phyloP scores from a whole-genome alignment of 331 rosid species.

The Spiraea crenata region DNA sequence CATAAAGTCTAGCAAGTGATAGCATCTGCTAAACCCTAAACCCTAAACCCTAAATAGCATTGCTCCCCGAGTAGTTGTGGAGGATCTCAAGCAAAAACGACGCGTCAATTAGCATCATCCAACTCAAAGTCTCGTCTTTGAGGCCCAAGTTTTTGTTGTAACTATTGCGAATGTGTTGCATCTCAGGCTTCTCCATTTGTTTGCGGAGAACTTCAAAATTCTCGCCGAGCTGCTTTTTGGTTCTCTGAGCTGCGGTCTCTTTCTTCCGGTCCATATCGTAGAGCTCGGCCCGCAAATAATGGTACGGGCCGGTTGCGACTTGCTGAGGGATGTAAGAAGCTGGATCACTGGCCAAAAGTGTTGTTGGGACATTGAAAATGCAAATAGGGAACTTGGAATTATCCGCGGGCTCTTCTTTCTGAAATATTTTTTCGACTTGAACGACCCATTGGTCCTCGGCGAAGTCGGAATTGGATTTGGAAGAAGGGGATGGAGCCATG shows the following conservation, averaged over 20 bases:
- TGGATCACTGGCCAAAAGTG: slow-evolving; percentile 66
- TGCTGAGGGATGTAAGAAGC: slow-evolving; percentile 66
- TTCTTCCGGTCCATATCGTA: slow-evolving; percentile 74
- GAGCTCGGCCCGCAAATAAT: slow-evolving; percentile 65
- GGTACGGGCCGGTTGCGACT: slow-evolving; percentile 78
- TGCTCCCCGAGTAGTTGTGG: slow-evolving; percentile 47
- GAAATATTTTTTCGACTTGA: slow-evolving; percentile 54
- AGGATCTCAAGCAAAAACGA: slow-evolving; percentile 68
- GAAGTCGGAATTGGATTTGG: slow-evolving; percentile 30
- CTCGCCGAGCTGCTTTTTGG: slow-evolving; percentile 37
- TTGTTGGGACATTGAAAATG: slow-evolving; percentile 66
- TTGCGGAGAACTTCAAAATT: slow-evolving; percentile 45
- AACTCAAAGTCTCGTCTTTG: slow-evolving; percentile 57
- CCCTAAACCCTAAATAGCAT: too few species aligned
- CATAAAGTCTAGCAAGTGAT: slow-evolving; percentile 66
- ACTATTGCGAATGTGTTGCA: slow-evolving; percentile 38
- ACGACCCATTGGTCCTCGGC: slow-evolving; percentile 66
- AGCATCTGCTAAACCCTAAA: slow-evolving; percentile 46
- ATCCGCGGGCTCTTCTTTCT: slow-evolving; percentile 48
- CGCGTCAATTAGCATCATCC: slow-evolving; percentile 76
- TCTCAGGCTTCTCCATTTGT: slow-evolving; percentile 45
- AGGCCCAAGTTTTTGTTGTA: slow-evolving; percentile 70
- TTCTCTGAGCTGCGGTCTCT: slow-evolving; percentile 53
- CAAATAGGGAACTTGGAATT: slow-evolving; percentile 41
- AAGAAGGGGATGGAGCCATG: slow-evolving; percentile 39